Base-by-base conservation (phyloP, 805 yeast genomes). In the Tetrapisispora pingtungensis region DNA sequence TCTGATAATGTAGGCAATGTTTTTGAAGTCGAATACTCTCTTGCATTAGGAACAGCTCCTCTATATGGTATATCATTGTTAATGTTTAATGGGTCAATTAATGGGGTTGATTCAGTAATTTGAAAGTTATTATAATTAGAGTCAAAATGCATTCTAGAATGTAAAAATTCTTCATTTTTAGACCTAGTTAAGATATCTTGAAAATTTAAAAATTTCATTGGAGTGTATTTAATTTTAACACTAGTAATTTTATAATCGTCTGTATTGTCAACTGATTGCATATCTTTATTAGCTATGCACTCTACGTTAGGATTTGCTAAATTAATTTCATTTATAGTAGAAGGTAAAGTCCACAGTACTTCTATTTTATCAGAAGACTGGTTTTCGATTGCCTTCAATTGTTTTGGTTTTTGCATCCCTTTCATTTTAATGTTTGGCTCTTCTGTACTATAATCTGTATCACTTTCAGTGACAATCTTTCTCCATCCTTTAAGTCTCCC, bases 1-100 rank as follows among this genome's bases (percentile, higher is more conserved):
- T 81, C 88, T 3, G 63, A 54, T 4, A 55, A 52, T 1, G 72
- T 72, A 0, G 95, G 95, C 34, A 73, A 72, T 0, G 93, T 82
- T 48, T 70, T 65, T 41, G 67, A 67, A 1, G 86, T 82, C 26
- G 71, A 73, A 31, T 81, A 78, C 36, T 81, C 62, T 33, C 52
- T 55, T 78, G 18, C 74, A 72, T 51, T 74, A 75, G 17, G 71
- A 61, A 84, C 62, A 0, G 83, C 72, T 0, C 93, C 93, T 41
- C 81, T 66, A 51, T 74, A 84, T 0, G 94, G 93, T 26, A 78
- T 55, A 44, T 48, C 39, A 27, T 51, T 46, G 17, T 51, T 49
- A 41, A 53, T 53, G 39, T 53, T 57, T 10, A 55, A 28, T 39
- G 49, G 45, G 31, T 50, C 50, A 7, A 54, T 41, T 22, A 55